Conservation (phyloP, 345 rosid genomes). For the Orychophragmus violaceus region DNA sequence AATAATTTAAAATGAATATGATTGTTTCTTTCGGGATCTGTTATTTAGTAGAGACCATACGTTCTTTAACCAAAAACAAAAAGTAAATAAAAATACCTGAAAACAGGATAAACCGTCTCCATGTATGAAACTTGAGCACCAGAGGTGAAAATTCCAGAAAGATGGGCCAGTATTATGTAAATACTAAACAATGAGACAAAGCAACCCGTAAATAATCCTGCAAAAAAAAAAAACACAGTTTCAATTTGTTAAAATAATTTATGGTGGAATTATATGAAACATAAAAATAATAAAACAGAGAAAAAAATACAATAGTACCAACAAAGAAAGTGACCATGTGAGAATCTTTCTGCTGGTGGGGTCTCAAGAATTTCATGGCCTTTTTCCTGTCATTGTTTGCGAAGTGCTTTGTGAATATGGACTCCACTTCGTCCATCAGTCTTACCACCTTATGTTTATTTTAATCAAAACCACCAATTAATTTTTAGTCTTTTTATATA, state of each 20-base stretch:
- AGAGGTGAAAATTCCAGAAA: constrained; percentile 64
- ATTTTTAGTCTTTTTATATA: neutral
- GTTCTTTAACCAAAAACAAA: neutral
- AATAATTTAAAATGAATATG: neutral
- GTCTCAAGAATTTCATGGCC: constrained; percentile 93
- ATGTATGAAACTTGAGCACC: constrained; percentile 42
- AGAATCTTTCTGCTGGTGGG: constrained; percentile 79
- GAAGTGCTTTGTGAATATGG: constrained; percentile 93
- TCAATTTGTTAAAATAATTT: neutral
- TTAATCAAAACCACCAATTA: neutral
- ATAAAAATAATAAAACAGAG: neutral
- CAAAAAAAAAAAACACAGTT: constrained; percentile 6
- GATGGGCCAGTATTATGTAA: constrained; percentile 72
- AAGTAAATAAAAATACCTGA: constrained; percentile 51
- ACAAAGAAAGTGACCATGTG: constrained; percentile 96
- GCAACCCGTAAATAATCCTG: constrained; percentile 92
- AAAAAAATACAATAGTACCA: constrained; percentile 42
- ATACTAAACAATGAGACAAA: constrained; percentile 70
- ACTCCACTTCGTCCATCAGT: constrained; percentile 97
- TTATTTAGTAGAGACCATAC: neutral
- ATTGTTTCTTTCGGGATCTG: neutral
- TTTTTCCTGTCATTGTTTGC: constrained; percentile 91
- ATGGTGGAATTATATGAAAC: neutral
- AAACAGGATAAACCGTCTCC: constrained; percentile 88
- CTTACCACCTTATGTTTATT: constrained; percentile 54